Base-by-base conservation (phyloP, 2,329 filamentous ascomycete species). In the Trichoderma citrinoviride region DNA sequence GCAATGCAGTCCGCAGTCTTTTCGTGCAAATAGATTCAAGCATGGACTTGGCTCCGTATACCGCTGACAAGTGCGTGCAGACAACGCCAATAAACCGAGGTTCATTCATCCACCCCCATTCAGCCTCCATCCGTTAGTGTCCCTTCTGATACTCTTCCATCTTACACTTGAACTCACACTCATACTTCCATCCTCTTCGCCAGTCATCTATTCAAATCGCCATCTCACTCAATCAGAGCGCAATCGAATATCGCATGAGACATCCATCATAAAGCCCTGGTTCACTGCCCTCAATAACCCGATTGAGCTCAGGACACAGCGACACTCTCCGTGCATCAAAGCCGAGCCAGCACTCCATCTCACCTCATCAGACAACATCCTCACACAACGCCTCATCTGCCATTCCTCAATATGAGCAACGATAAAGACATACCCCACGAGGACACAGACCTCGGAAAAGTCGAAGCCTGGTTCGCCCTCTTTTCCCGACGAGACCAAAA, bases 381-480 rank as follows among this genome's bases (percentile, higher is more conserved):
- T 12, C 23, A 29, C 15, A 23, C 21, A n/a, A 40, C 19, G 7
- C 29, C n/a, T 29, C 40, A 43, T 27, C 17, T 7, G 8, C 29
- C 19, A 17, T 37, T 12, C 10, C 33, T 49, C 54, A 52, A 29
- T 21, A 70, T 70, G 68, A 37, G 41, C 21, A 57, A 67, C 37
- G 33, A 50, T 5, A 47, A 64, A 8, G 44, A 64, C 1, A 14
- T 52, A 5, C 47, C 78, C 10, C 66, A 77, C 3, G 70, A 72
- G 33, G 74, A 75, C 1, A 73, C 72, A 17, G 71, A 73, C 15
- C 68, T 75, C 15, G 73, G 75, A 19, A 76, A 69, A 37, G 70
- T 77, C 58, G 69, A 69, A 8, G 69, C 67, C 19, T 79, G 76
- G 75, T 70, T 78, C 3, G 21, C 46, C 8, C 49, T 46, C 10